Evolutionary conservation across 2,329 filamentous ascomycete genomes (phyloP), one percentile per base, ranked within the genome.

Genomic region (Thielaviopsis populi): DNA sequence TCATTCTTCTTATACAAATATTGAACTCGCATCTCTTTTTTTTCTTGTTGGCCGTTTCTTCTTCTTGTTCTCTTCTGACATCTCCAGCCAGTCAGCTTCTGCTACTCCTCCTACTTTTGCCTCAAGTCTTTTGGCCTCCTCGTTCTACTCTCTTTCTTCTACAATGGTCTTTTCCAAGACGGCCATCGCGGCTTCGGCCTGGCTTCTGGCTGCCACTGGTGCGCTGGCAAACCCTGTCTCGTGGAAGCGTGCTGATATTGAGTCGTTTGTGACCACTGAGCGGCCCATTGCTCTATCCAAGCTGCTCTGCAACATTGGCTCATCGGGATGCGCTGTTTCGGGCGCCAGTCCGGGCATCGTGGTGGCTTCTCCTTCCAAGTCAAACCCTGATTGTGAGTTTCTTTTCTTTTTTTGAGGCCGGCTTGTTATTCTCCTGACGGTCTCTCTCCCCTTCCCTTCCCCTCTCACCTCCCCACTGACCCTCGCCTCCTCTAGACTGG

Each of bases 301-400:
- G 65, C 73, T 85, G 30, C 71, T 84, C 43, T 82, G 79, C 73
- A 85, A 85, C 69, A 83, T 85, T 67, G 83, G 83, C 2, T 71
- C 80, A 10, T 72, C 71, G 63, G 83, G 83, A 30, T 79, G 79
- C 68, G 73, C 79, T 67, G 76, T 76, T 17, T 66, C 71, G 10
- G 79, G 78, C 1, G 80, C 77, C 3, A 72, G 70, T 41, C 70
- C 77, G 1, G 83, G 83, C 2, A 70, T 80, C 41, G 80, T 85
- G 17, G 74, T 85, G 69, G 83, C 83, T 17, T 80, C 78, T 50
- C 83, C 83, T 3, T 80, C 78, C 67, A 80, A 73, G 42, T 68
- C 68, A 17, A 74, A 80, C 61, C 83, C 83, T 4, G 75, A 83
- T 69, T 85, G 82, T 84, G 73, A 74, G 79, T 71, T 46, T 48